Evolutionary conservation across 106 monocot genomes (phyloP).

Genomic region (Agapanthus africanus): DNA sequence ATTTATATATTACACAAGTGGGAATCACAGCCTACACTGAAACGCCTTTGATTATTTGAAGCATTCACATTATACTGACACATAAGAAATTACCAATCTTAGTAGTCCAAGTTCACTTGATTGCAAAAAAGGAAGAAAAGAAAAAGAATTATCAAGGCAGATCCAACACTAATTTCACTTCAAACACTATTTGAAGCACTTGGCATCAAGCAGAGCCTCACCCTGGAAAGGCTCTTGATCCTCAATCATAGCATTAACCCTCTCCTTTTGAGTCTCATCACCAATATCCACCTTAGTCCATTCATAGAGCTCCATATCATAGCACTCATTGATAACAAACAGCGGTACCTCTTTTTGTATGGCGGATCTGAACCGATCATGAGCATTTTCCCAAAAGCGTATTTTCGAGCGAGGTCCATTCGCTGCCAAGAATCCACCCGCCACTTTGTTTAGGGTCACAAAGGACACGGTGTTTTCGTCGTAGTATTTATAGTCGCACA

Average conservation of each 20-base stretch:
- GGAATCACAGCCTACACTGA: too few species aligned
- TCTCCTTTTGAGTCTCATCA: constrained; percentile 56
- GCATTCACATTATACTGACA: too few species aligned
- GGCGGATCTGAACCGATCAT: constrained; percentile 44
- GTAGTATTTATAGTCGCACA: constrained; percentile 64
- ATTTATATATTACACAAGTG: too few species aligned
- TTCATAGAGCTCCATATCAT: constrained; percentile 62
- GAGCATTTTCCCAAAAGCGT: constrained; percentile 68
- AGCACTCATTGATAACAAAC: constrained; percentile 53
- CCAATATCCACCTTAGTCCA: constrained; percentile 50
- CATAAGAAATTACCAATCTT: too few species aligned
- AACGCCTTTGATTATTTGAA: too few species aligned
- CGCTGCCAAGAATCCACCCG: constrained; percentile 52
- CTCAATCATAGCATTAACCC: constrained; percentile 57
- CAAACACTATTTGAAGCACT: constrained; percentile 60
- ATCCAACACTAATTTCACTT: too few species aligned
- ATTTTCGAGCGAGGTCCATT: constrained; percentile 60
- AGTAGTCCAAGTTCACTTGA: too few species aligned
- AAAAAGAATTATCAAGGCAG: too few species aligned
- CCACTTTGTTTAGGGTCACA: constrained; percentile 57
- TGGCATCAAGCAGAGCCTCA: constrained; percentile 50
- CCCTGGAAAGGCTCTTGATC: constrained; percentile 62
- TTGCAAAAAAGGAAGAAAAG: too few species aligned
- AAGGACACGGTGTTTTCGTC: constrained; percentile 62
- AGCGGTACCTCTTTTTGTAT: constrained; percentile 48